Base-by-base conservation (phyloP, 169 alveolate species). In the Babesia caballi region DNA sequence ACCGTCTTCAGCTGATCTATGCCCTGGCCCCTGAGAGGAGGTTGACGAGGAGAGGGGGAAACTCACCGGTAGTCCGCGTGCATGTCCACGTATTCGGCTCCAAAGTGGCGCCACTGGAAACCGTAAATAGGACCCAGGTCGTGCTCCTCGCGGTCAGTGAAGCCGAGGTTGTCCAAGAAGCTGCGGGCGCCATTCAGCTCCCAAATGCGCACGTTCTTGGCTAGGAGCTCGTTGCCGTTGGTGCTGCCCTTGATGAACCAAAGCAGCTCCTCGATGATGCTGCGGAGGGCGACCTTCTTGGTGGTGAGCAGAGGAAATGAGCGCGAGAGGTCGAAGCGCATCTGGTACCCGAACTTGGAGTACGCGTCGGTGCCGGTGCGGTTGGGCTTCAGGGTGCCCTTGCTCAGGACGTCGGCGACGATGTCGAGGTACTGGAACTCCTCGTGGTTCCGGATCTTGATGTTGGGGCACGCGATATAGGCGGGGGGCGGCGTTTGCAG, bases 61-160 rank as follows among this genome's bases (percentile, higher is more conserved):
- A 53, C 61, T 9, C 32, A 53, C 84, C 56, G 51, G 84, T 95
- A 96, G 68, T 96, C 95, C 28, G 92, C 84, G 80, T 94, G 90
- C 96, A 91, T 90, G 68, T 93, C 91, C 36, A 82, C 74, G 85
- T 94, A 97, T 63, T 94, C 95, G 17, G 98, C 99, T 12, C 98
- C 98, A 58, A 96, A 96, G 67, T 96, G 98, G 33, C 99, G 82
- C 99, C 99, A 95, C 82, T 97, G 98, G 90, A 97, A 97, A 46
- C 99, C 99, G 83, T 97, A 96, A 66, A 96, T 95, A 5, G 99
- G 99, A n/a, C 99, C 97, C 40, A 97, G 81, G 65, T 96, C 99
- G 54, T 96, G 96, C 54, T 91, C 99, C 75, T 95, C 98, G 49
- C 99, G 93, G 57, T 96, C 91, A n/a, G 82, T 67, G 46, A 97